Percentiles rank a stretch among this genome's conserved stretches.
Evolutionary conservation across 2,329 filamentous ascomycete genomes (phyloP).

Genomic region (Neurospora crassa): DNA sequence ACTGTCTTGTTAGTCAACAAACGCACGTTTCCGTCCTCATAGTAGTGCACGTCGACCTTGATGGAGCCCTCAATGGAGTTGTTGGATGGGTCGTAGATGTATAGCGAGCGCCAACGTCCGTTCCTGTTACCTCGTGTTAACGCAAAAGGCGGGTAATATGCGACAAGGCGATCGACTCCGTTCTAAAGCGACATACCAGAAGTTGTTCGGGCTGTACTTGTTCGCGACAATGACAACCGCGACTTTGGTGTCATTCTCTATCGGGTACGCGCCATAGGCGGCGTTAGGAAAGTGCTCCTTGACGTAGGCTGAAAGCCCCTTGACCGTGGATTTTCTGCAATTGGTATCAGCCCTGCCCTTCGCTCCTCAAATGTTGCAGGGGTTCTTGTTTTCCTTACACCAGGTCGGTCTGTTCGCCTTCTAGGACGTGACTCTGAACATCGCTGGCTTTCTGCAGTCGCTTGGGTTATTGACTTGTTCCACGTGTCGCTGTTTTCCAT

Average conservation of each 20-base stretch:
- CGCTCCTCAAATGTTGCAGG: background rate
- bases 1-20: conserved; percentile 80
- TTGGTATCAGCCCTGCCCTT: background rate
- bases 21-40: conserved; percentile 96
- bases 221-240: conserved; percentile 83
- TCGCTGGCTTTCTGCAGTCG: conserved; percentile 62
- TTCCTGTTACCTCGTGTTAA: conserved; percentile 49
- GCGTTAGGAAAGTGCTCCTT: conserved; percentile 82
- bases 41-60: conserved; percentile 97
- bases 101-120: conserved; percentile 87
- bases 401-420: conserved; percentile 67
- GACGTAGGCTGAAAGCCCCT: conserved; percentile 65
- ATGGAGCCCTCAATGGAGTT: conserved; percentile 65
- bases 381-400: conserved; percentile 48
- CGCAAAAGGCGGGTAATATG: background rate
- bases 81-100: conserved; percentile 65
- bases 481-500: conserved; percentile 3
- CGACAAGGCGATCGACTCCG: background rate
- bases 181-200: conserved; percentile 52
- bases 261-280: conserved; percentile 74
- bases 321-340: conserved; percentile 70
- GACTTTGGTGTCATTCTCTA: conserved; percentile 63
- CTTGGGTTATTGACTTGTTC: conserved; percentile 1
- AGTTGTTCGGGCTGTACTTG: conserved; percentile 97
- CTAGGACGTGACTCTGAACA: conserved; percentile 68